phyloP scores from a whole-genome alignment of 2,329 filamentous ascomycete species.

The Atkinsonella texensis region DNA sequence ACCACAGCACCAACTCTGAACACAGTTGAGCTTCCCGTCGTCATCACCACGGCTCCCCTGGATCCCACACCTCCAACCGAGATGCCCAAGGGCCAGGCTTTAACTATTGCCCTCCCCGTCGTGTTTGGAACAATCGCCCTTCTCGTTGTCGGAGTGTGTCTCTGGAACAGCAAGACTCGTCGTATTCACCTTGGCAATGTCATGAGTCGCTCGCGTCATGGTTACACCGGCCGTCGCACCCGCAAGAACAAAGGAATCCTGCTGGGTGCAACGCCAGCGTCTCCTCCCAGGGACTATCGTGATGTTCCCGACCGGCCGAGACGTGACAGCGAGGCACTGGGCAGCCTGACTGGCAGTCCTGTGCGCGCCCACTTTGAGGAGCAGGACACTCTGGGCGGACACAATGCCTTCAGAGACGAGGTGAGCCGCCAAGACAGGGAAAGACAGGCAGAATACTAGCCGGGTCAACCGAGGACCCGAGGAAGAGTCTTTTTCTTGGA shows the following conservation, averaged over 20 bases:
- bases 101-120: slow-evolving; percentile 41
- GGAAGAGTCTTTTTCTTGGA: background rate
- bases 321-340: slow-evolving; percentile 35
- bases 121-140: slow-evolving; percentile 35
- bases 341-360: slow-evolving; percentile 36
- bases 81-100: slow-evolving; percentile 24
- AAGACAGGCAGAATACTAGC: background rate
- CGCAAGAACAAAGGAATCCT: slow-evolving; percentile 31
- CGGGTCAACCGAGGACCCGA: background rate
- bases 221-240: slow-evolving; percentile 30
- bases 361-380: slow-evolving; percentile 29
- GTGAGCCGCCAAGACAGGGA: slow-evolving; percentile 30
- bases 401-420: slow-evolving; percentile 39
- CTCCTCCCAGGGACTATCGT: slow-evolving; percentile 13
- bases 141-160: slow-evolving; percentile 40
- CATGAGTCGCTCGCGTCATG: slow-evolving; percentile 32
- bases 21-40: slow-evolving; percentile 30
- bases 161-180: slow-evolving; percentile 43
- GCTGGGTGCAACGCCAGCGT: slow-evolving; percentile 25
- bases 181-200: slow-evolving; percentile 38
- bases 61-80: slow-evolving; percentile 24
- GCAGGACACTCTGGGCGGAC: slow-evolving; percentile 19
- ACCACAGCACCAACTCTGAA: slow-evolving; percentile 23
- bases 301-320: slow-evolving; percentile 13
- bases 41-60: slow-evolving; percentile 19